Percentiles rank a stretch among this genome's conserved stretches.
These are phyloP conservation scores for Theileria equi DNA, from an alignment of 169 alveolate species.

Conservation along the genomic window DNA sequence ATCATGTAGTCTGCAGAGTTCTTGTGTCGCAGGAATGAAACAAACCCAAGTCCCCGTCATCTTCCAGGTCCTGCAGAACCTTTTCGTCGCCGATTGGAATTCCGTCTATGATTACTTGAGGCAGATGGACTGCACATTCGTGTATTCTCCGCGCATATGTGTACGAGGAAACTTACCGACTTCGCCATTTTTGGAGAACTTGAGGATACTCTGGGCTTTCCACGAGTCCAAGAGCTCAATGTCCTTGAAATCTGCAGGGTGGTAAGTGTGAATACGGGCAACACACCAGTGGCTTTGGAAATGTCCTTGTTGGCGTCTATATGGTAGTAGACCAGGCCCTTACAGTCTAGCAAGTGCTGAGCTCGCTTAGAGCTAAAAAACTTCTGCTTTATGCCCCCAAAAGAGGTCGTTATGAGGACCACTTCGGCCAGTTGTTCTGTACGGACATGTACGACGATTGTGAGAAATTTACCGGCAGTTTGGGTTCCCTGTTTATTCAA, in stretches of 20 bases:
- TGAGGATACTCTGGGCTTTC: constrained; percentile 77
- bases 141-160: background rate
- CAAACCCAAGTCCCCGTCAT: constrained; percentile 79
- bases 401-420: constrained; percentile 78
- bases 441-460: too few species aligned
- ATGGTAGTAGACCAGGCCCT: constrained; percentile 81
- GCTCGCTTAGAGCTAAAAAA: constrained; percentile 81
- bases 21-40: background rate
- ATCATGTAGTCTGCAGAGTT: constrained; percentile 49
- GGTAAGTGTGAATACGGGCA: too few species aligned
- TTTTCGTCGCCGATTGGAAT: constrained; percentile 76
- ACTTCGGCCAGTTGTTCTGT: constrained; percentile 74
- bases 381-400: constrained; percentile 79
- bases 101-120: constrained; percentile 84
- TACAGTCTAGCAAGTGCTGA: constrained; percentile 79
- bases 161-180: background rate
- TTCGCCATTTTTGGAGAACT: constrained; percentile 6
- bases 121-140: constrained; percentile 63
- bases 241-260: constrained; percentile 69
- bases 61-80: constrained; percentile 82
- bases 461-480: too few species aligned
- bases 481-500: too few species aligned
- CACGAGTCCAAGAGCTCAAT: constrained; percentile 73
- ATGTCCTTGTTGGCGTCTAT: constrained; percentile 83
- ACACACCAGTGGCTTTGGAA: constrained; percentile 69